These are phyloP conservation scores for Aspergillus fumigatus DNA, from an alignment of 2,329 filamentous ascomycete species.

Conservation along the genomic window DNA sequence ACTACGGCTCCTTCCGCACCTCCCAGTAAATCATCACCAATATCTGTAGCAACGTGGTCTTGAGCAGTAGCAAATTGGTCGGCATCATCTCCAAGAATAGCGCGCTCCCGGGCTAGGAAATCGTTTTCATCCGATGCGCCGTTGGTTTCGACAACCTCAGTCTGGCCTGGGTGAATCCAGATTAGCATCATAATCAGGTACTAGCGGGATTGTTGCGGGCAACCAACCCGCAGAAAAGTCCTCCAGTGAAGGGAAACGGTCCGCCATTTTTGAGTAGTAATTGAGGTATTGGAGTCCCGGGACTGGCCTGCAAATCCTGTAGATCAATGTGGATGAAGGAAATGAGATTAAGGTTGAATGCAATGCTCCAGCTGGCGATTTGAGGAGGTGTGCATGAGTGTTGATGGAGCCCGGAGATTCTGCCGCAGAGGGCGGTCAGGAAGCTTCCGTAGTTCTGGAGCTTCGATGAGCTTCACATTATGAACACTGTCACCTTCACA, in stretches of 20 bases:
- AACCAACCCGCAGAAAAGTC: slow-evolving; percentile 62
- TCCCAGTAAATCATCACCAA: slow-evolving; percentile 66
- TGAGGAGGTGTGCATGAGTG: not conserved
- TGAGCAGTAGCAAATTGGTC: slow-evolving; percentile 78
- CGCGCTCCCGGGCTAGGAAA: slow-evolving; percentile 89
- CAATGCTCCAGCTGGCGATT: slow-evolving; percentile 4
- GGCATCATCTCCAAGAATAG: slow-evolving; percentile 85
- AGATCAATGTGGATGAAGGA: slow-evolving; percentile 2
- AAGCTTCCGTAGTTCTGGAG: slow-evolving; percentile 1
- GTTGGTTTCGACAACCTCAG: slow-evolving; percentile 28
- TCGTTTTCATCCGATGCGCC: slow-evolving; percentile 62
- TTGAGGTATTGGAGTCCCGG: not conserved
- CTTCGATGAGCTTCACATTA: slow-evolving; percentile 1
- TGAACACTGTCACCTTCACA: not conserved
- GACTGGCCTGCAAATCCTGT: not conserved
- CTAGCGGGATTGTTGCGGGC: slow-evolving; percentile 15
- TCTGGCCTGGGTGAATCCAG: slow-evolving; percentile 27
- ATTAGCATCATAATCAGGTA: slow-evolving; percentile 25
- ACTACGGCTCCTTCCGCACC: slow-evolving; percentile 44
- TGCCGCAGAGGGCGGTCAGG: slow-evolving; percentile 10
- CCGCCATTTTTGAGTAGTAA: slow-evolving; percentile 57
- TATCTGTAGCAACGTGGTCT: slow-evolving; percentile 58
- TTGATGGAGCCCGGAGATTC: slow-evolving; percentile 6
- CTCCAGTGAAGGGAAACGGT: slow-evolving; percentile 73
- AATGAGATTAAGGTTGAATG: slow-evolving; percentile 4